Evolutionary conservation across 2,329 filamentous ascomycete genomes (phyloP).

Genomic region (Hortaea werneckii): DNA sequence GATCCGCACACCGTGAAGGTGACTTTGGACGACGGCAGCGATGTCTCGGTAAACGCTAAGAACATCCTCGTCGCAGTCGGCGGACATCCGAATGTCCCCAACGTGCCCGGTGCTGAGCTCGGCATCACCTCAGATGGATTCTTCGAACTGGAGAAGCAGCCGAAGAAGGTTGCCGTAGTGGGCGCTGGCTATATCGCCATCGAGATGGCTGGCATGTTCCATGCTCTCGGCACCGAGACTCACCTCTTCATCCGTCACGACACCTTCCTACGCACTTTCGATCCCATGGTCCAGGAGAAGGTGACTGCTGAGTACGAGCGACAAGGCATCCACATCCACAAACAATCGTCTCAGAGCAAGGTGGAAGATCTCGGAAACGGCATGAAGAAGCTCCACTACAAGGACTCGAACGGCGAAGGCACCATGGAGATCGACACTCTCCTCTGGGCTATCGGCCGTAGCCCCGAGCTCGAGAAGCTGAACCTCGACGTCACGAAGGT

Average conservation of each 20-base stretch:
- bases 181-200: constrained; percentile 84
- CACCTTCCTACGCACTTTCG: constrained; percentile 68
- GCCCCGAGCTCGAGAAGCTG: constrained; percentile 60
- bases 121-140: constrained; percentile 78
- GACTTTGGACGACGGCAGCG: constrained; percentile 58
- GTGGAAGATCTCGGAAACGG: constrained; percentile 60
- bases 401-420: constrained; percentile 53
- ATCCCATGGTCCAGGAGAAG: constrained; percentile 76
- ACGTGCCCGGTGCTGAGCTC: constrained; percentile 63
- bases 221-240: constrained; percentile 71
- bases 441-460: constrained; percentile 75
- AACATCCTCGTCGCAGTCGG: constrained; percentile 76
- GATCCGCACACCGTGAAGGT: constrained; percentile 66
- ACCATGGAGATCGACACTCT: constrained; percentile 58
- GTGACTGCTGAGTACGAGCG: constrained; percentile 72
- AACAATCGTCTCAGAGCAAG: constrained; percentile 54
- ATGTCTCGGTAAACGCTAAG: constrained; percentile 65
- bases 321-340: constrained; percentile 68
- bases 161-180: constrained; percentile 74
- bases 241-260: constrained; percentile 79
- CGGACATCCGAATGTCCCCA: constrained; percentile 57
- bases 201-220: constrained; percentile 86
- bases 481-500: constrained; percentile 63
- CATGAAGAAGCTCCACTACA: constrained; percentile 63
- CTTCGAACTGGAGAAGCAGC: constrained; percentile 70